Conservation (phyloP, 2,329 filamentous ascomycete species). For the Rutstroemia sp. region DNA sequence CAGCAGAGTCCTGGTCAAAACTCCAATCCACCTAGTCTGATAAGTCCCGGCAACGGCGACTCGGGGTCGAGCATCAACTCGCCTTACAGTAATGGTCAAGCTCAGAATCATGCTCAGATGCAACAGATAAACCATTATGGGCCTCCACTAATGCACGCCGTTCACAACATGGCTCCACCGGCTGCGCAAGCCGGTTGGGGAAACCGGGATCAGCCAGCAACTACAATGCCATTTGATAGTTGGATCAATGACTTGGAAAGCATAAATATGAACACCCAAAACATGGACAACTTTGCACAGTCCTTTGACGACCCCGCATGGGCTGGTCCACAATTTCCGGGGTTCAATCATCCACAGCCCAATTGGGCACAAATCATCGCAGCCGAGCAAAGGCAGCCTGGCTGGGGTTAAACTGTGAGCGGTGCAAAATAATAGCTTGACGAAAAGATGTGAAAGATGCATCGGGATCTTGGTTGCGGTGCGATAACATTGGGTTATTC, state of each 20-base stretch:
- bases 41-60: slow-evolving; percentile 24
- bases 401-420: no score
- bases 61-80: slow-evolving; percentile 21
- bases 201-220: not conserved
- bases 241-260: slow-evolving; percentile 7
- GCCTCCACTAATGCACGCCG: slow-evolving; percentile 2
- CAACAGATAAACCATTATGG: slow-evolving; percentile 5
- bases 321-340: no score
- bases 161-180: slow-evolving; percentile 8
- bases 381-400: not conserved
- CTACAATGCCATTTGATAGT: not conserved
- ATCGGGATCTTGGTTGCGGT: no score
- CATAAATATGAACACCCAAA: slow-evolving; percentile 8
- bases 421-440: no score
- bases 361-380: not conserved
- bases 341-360: not conserved
- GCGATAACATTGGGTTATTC: no score
- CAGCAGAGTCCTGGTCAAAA: slow-evolving; percentile 19
- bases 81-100: slow-evolving; percentile 16
- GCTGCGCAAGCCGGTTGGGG: slow-evolving; percentile 2
- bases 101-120: slow-evolving; percentile 2
- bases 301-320: not conserved
- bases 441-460: no score
- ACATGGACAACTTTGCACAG: slow-evolving; percentile 7
- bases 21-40: slow-evolving; percentile 20